Evolutionary conservation across 1,284 basidiomycete species (phyloP), one percentile per base, ranked within the genome.

Genomic region (Apiotrichum mycotoxinovorans): DNA sequence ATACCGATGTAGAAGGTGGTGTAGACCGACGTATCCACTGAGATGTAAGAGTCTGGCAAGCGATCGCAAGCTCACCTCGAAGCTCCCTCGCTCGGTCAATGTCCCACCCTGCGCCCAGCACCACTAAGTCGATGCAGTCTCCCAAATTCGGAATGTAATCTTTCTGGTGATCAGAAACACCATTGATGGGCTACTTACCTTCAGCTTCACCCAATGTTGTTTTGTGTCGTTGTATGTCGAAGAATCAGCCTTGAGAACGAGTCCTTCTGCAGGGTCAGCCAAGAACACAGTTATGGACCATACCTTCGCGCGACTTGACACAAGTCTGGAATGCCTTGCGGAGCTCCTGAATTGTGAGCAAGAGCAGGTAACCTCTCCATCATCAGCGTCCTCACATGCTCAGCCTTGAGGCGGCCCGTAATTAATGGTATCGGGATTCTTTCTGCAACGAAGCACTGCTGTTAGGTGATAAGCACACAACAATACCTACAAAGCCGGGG

Each of bases 71-170:
- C 80, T 41, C 52, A 89, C 89, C 89, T 71, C 86, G 74, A 3
- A 94, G 78, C 54, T 87, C 85, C 46, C 88, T 77, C 4, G 82
- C 91, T 11, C 91, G 81, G 37, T 87, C 82, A 64, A 85, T 85
- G 59, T 89, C 86, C 88, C 89, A 91, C 0, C 82, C 79, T 15
- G 85, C 89, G 1, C 84, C 91, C 25, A 93, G 71, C 22, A 92
- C 70, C 0, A 85, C 84, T 49, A 93, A 80, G 71, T 93, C 89
- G 15, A 91, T 68, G 14, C 83, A 82, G 71, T 95, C 91, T n/a
- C 90, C 89, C 44, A 87, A 80, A 1, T 86, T 86, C 0, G 84
- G 83, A 38, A 95, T 89, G 64, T 92, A 93, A 70, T 94, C 91
- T 69, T 82, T 84, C 79, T 88, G 87, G 51, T 79, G 52, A 78